A percentile compares a stretch with the other conserved stretches of the same genome.
phyloP scores from a whole-genome alignment of 1,284 basidiomycete species.

The Quambalaria eucalypti region DNA sequence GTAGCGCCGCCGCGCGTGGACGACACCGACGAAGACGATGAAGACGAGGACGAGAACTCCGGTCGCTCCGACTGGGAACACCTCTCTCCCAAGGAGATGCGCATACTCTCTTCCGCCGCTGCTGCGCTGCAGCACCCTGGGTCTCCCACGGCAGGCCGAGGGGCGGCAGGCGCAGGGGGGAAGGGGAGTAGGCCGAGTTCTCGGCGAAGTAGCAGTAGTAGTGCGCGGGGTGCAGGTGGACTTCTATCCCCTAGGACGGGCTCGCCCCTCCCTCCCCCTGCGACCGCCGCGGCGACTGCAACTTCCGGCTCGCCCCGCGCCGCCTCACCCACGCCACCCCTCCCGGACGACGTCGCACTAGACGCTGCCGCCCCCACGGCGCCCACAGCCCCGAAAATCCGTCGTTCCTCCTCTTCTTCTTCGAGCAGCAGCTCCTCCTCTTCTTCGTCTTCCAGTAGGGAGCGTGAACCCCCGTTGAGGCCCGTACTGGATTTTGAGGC shows the following conservation, averaged over 20 bases:
- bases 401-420: not conserved
- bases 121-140: not conserved
- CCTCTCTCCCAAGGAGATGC: slow-evolving; percentile 41
- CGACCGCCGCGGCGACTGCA: too few relatives aligned
- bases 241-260: too few relatives aligned
- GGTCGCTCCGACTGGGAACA: slow-evolving; percentile 34
- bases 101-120: slow-evolving; percentile 15
- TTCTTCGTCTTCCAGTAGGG: not conserved
- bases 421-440: not conserved
- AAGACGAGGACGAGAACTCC: slow-evolving; percentile 12
- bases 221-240: too few relatives aligned
- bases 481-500: slow-evolving; percentile 26
- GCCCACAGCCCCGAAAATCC: too few relatives aligned
- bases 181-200: too few relatives aligned
- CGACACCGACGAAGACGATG: not conserved
- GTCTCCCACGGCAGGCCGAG: slow-evolving; percentile 3
- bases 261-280: too few relatives aligned
- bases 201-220: too few relatives aligned
- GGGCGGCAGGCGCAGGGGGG: too few relatives aligned
- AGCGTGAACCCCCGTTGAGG: slow-evolving; percentile 14
- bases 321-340: too few relatives aligned
- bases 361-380: too few relatives aligned
- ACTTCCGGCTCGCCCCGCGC: too few relatives aligned
- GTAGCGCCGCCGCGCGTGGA: slow-evolving; percentile 7
- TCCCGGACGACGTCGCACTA: too few relatives aligned